Base-by-base conservation (phyloP, 257 asterid genomes). In the Gentiana dahurica region DNA sequence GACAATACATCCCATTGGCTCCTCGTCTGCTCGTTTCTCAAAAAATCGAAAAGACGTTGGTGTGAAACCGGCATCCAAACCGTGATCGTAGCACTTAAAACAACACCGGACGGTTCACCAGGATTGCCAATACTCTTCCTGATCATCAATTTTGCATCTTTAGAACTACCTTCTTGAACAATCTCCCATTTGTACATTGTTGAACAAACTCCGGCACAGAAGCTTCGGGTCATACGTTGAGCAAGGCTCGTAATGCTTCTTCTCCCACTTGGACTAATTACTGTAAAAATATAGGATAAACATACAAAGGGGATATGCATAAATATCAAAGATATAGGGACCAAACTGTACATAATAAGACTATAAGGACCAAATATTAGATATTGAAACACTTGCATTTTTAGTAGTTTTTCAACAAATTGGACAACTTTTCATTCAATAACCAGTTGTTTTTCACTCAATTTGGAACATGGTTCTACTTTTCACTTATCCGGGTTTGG, bases 1-100 rank as follows among this genome's bases (percentile, higher is more conserved):
- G 85, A 83, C 12, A 87, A 70, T 52, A 73, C 79, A 13, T 89
- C 97, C 97, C 97, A 89, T 13, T 76, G 80, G 63, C 69, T 49
- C 69, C 97, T 67, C 0, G 67, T 68, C 52, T 81, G 75, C 73
- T 79, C 94, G 34, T 75, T 67, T 71, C 75, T 71, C 44, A 89
- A 64, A 73, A 83, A 86, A 34, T 79, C 86, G 32, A 86, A 66
- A 50, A 89, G 67, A 5, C 65, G 75, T 1, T 62, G 68, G 0
- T 68, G 78, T 0, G 79, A 61, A 5, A 86, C 77, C 0, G 97
- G 97, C 80, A 89, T 56, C 92, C 89, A 78, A 46, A 77, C 67
- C 43, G 84, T 77, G 3, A 78, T 78, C 1, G 86, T 57, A 33
- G 97, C 95, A 58, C 97, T 79, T 80, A 89, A 36, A 51, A 89